Conservation (phyloP, 78 protist species). For the Creolimax fragrantissima region DNA sequence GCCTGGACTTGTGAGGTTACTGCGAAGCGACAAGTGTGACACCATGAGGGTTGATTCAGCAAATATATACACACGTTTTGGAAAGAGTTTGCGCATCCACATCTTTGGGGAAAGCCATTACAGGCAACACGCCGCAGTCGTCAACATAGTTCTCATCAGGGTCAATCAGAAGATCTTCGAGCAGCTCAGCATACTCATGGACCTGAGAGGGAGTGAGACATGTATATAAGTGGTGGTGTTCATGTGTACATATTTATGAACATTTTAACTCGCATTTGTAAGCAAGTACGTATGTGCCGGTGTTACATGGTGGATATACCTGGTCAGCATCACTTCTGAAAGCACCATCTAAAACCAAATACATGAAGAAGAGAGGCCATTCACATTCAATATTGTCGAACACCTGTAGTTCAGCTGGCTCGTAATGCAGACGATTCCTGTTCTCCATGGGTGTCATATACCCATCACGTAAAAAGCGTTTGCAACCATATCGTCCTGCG, state of each 20-base stretch:
- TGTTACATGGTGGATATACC: too few species aligned
- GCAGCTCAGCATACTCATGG: neutral
- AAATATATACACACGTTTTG: neutral
- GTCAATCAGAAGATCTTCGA: neutral
- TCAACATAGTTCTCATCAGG: neutral
- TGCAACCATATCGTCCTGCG: conserved; percentile 21
- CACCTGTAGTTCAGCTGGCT: conserved; percentile 35
- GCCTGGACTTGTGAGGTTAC: too few species aligned
- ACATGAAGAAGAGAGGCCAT: conserved; percentile 33
- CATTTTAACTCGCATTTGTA: too few species aligned
- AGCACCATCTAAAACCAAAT: neutral
- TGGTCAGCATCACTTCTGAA: neutral
- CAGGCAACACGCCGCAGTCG: neutral
- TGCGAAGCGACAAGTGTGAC: too few species aligned
- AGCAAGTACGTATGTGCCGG: too few species aligned
- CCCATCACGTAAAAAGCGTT: conserved; percentile 40
- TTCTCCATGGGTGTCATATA: conserved; percentile 32
- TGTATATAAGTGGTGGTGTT: too few species aligned
- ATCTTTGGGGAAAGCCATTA: neutral
- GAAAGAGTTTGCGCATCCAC: neutral
- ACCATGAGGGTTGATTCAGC: too few species aligned
- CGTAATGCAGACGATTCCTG: conserved; percentile 25
- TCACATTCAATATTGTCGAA: conserved; percentile 39
- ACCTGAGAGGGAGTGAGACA: neutral
- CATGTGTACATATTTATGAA: too few species aligned